Evolutionary conservation across 1,139 yeast species (phyloP).

Genomic region (Kazachstania sp.): DNA sequence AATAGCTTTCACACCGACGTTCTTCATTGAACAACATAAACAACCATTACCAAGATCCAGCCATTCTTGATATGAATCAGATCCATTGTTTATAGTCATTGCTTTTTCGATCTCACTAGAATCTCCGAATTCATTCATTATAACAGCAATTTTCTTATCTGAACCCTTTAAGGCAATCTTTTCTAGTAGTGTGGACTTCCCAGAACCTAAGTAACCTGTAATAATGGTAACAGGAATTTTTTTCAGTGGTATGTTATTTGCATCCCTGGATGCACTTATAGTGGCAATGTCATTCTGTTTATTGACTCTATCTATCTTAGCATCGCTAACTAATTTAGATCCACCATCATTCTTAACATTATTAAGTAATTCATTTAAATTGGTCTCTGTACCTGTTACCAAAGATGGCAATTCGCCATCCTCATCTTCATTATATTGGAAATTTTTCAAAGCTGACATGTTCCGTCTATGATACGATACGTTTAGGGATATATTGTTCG

Average conservation of each 20-base stretch:
- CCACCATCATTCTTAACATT: slow-evolving; percentile 26
- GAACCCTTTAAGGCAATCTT: slow-evolving; percentile 57
- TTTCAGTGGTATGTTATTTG: slow-evolving; percentile 30
- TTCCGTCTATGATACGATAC: neutral
- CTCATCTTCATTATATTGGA: slow-evolving; percentile 24
- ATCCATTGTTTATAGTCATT: slow-evolving; percentile 61
- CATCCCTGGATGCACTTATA: slow-evolving; percentile 6
- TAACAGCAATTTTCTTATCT: slow-evolving; percentile 68
- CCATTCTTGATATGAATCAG: slow-evolving; percentile 79
- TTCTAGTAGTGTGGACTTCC: slow-evolving; percentile 80
- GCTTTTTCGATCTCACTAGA: slow-evolving; percentile 85
- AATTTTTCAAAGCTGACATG: slow-evolving; percentile 29
- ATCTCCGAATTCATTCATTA: slow-evolving; percentile 84
- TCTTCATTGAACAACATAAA: slow-evolving; percentile 91
- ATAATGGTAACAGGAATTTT: slow-evolving; percentile 87
- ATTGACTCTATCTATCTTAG: slow-evolving; percentile 26
- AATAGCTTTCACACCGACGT: slow-evolving; percentile 88
- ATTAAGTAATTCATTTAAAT: slow-evolving; percentile 20
- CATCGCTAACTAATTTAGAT: slow-evolving; percentile 22
- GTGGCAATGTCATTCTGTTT: slow-evolving; percentile 16
- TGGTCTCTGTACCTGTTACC: slow-evolving; percentile 36
- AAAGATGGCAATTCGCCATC: slow-evolving; percentile 47
- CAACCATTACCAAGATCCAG: slow-evolving; percentile 94
- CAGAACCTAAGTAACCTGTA: slow-evolving; percentile 93
- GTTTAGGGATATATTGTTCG: too few species aligned